Conservation (phyloP, 2,329 filamentous ascomycete genomes). For the Leptoxyphium fumago region DNA sequence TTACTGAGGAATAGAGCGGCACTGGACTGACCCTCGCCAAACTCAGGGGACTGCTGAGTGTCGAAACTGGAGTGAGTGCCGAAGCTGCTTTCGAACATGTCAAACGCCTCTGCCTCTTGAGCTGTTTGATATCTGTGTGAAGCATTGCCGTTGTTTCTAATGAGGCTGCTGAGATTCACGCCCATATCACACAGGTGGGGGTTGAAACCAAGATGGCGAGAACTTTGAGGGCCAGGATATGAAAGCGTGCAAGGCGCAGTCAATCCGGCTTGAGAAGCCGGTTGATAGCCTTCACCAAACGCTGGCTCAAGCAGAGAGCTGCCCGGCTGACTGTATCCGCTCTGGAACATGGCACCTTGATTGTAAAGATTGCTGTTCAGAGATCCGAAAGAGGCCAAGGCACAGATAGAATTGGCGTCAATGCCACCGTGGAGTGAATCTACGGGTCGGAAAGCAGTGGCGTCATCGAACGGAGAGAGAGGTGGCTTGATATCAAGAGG, state of each 20-base stretch:
- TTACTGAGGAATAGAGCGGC: constrained; percentile 13
- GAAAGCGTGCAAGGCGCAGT: neutral
- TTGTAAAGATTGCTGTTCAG: neutral
- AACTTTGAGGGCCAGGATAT: neutral
- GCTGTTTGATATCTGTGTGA: neutral
- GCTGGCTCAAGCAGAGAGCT: too few relatives aligned
- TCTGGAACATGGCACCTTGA: neutral
- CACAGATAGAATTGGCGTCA: neutral
- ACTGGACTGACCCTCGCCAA: neutral
- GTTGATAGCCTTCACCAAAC: neutral
- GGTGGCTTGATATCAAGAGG: neutral
- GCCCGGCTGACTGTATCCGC: neutral
- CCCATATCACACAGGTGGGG: neutral
- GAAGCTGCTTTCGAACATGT: constrained; percentile 3
- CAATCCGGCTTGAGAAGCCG: neutral
- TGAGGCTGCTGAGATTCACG: neutral
- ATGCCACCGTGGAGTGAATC: neutral
- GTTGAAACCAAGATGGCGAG: neutral
- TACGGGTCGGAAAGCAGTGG: neutral
- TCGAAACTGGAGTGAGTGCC: constrained; percentile 1
- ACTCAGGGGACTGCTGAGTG: neutral
- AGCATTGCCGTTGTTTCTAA: neutral
- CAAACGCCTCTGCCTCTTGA: neutral
- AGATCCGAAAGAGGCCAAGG: neutral
- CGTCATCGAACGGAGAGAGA: neutral